phyloP scores from a whole-genome alignment of 805 yeast genomes.

The Metschnikowia lachancei region DNA sequence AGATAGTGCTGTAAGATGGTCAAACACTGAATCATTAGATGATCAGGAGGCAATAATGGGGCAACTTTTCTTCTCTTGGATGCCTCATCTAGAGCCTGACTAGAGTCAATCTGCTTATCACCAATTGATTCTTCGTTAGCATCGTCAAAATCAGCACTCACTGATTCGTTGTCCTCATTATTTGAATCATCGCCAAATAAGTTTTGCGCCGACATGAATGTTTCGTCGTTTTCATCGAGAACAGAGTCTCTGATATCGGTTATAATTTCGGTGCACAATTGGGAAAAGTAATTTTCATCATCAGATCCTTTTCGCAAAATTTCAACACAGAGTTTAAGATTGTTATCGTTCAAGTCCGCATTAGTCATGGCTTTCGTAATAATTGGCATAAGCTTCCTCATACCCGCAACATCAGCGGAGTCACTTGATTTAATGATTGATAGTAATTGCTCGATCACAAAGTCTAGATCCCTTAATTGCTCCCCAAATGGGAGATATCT shows the following conservation, averaged over 20 bases:
- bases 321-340: slow-evolving; percentile 55
- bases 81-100: slow-evolving; percentile 30
- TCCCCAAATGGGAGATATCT: slow-evolving; percentile 32
- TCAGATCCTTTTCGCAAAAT: slow-evolving; percentile 70
- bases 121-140: slow-evolving; percentile 27
- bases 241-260: slow-evolving; percentile 78
- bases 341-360: slow-evolving; percentile 52
- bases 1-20: slow-evolving; percentile 66
- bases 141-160: slow-evolving; percentile 23
- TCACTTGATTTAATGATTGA: slow-evolving; percentile 69
- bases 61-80: slow-evolving; percentile 36
- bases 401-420: slow-evolving; percentile 85
- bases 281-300: slow-evolving; percentile 79
- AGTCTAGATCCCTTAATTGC: slow-evolving; percentile 61
- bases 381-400: slow-evolving; percentile 64
- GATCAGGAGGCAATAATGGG: slow-evolving; percentile 43
- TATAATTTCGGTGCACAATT: slow-evolving; percentile 80
- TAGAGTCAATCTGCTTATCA: slow-evolving; percentile 22
- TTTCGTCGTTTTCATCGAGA: slow-evolving; percentile 36
- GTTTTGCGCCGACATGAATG: slow-evolving; percentile 28
- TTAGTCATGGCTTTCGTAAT: slow-evolving; percentile 52
- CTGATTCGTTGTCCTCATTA: slow-evolving; percentile 22
- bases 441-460: slow-evolving; percentile 71
- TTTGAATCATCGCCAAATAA: slow-evolving; percentile 18
- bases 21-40: slow-evolving; percentile 59